phyloP scores from a whole-genome alignment of 1,139 yeast genomes.

The Suhomyces bolitotheri region DNA sequence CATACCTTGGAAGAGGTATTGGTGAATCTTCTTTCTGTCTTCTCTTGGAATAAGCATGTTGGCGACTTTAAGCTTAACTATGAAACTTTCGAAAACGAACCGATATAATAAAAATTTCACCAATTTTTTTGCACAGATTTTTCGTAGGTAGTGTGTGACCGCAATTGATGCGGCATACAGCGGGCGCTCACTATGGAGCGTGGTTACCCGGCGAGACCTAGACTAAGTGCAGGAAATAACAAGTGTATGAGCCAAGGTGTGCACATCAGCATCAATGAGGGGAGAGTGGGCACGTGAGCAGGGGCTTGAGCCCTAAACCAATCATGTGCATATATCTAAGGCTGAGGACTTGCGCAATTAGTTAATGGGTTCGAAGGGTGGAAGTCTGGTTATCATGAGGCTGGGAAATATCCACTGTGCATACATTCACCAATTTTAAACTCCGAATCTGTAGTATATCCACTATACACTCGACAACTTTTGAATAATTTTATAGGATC shows the following conservation, averaged over 20 bases:
- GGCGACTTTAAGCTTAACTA: slow-evolving; percentile 21
- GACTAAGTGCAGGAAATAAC: slow-evolving; percentile 1
- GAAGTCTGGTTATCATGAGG: too few species aligned
- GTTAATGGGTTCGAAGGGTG: too few species aligned
- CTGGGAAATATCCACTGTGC: too few species aligned
- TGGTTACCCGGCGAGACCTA: slow-evolving; percentile 2
- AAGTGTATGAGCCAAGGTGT: not conserved
- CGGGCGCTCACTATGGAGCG: slow-evolving; percentile 3
- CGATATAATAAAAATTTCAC: slow-evolving; percentile 13
- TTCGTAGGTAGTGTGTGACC: slow-evolving; percentile 10
- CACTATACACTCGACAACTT: too few species aligned
- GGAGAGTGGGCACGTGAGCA: too few species aligned
- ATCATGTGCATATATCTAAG: too few species aligned
- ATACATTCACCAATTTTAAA: too few species aligned
- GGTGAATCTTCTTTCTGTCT: slow-evolving; percentile 99
- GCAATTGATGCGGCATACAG: slow-evolving; percentile 7
- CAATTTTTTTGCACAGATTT: slow-evolving; percentile 14
- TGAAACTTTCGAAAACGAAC: slow-evolving; percentile 14
- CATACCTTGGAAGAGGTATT: slow-evolving; percentile 97
- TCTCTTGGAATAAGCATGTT: slow-evolving; percentile 99
- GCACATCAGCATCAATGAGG: too few species aligned
- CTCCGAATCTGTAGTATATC: too few species aligned
- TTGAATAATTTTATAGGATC: too few species aligned
- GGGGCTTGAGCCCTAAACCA: too few species aligned
- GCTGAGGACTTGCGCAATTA: too few species aligned